Base-by-base conservation (phyloP, 306 rosid species). In the Quercus ilex region DNA sequence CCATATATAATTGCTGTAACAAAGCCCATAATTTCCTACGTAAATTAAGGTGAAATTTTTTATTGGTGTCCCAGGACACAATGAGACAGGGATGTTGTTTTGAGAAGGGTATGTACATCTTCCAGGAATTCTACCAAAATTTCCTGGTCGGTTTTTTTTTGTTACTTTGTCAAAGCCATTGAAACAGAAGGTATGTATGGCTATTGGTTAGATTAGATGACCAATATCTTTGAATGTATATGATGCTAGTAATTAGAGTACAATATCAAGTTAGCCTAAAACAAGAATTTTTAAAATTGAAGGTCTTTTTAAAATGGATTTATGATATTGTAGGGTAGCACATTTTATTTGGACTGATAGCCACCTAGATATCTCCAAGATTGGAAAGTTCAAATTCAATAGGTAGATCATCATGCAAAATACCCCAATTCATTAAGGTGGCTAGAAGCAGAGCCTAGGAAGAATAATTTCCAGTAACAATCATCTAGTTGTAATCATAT, bases 111-210 rank as follows among this genome's bases (percentile, higher is more conserved):
- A 26, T 28, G 70, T 90, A 11, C 89, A 91, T 82, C 3, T 87
- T 7, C 97, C 97, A 5, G 88, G 92, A 80, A 58, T 91, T 77
- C 60, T 87, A 72, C 99, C 97, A 1, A 91, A 92, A 88, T 60
- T 92, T 77, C 99, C 99, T 15, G 97, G 97, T 38, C 81, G 97
- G 46, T 38, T 38, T 1, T 38, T 38, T 95, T 91, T 83, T 92
- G 74, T 64, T 88, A 85, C 79, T 91, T 95, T 65, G 98, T 97
- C 85, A 95, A 89, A 86, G 89, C 97, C 74, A 78, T 92, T 49
- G 96, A 92, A 87, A 91, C 97, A 0, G 68, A 89, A 86, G 97
- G 46, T 7, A 38, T 35, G 97, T 91, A 84, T 26, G 82, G 1
- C 38, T 53, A 30, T 55, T 53, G 55, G 41, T 38, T 38, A 38